A percentile compares a stretch with the other conserved stretches of the same genome.
Conservation (phyloP, 2,329 filamentous ascomycete species). For the Nothopassalora personata region DNA sequence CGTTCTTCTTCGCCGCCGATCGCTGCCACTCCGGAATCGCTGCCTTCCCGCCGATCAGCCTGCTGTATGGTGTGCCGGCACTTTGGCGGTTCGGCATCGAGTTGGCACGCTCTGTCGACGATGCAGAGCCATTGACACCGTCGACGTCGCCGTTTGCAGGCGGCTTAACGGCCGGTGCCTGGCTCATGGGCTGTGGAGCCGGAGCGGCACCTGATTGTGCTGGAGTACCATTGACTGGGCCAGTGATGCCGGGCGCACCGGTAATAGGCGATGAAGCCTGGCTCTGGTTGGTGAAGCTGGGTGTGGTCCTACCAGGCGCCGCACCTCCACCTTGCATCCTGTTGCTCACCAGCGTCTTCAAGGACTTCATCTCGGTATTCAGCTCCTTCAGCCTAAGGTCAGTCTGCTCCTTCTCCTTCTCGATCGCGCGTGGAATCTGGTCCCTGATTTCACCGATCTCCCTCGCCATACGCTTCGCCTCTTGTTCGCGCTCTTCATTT, state of each 20-base stretch:
- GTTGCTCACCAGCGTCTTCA: slow-evolving; percentile 78
- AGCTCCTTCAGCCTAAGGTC: slow-evolving; percentile 80
- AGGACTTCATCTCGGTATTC: slow-evolving; percentile 78
- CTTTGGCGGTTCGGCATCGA: slow-evolving; percentile 10
- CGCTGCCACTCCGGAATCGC: slow-evolving; percentile 52
- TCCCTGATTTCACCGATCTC: slow-evolving; percentile 80
- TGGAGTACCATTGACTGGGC: slow-evolving; percentile 10
- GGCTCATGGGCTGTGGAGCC: slow-evolving; percentile 4
- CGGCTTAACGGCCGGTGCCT: slow-evolving; percentile 1
- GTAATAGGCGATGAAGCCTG: slow-evolving; percentile 6
- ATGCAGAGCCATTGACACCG: slow-evolving; percentile 4
- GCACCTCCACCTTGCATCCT: slow-evolving; percentile 40
- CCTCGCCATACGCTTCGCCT: slow-evolving; percentile 77
- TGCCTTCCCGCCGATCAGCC: slow-evolving; percentile 31
- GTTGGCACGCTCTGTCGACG: slow-evolving; percentile 15
- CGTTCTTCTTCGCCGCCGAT: slow-evolving; percentile 45
- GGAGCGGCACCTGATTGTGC: slow-evolving; percentile 1
- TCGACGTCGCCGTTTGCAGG: slow-evolving; percentile 18
- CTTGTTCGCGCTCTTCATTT: slow-evolving; percentile 76
- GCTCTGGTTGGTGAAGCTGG: slow-evolving; percentile 19
- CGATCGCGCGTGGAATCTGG: slow-evolving; percentile 79
- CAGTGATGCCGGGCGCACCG: slow-evolving; percentile 21
- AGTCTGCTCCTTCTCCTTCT: slow-evolving; percentile 77
- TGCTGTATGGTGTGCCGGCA: slow-evolving; percentile 23
- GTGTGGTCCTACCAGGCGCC: slow-evolving; percentile 12